Evolutionary conservation across 2,329 filamentous ascomycete species (phyloP), one percentile per base, ranked within the genome.

Genomic region (Bipolaris sorokiniana): DNA sequence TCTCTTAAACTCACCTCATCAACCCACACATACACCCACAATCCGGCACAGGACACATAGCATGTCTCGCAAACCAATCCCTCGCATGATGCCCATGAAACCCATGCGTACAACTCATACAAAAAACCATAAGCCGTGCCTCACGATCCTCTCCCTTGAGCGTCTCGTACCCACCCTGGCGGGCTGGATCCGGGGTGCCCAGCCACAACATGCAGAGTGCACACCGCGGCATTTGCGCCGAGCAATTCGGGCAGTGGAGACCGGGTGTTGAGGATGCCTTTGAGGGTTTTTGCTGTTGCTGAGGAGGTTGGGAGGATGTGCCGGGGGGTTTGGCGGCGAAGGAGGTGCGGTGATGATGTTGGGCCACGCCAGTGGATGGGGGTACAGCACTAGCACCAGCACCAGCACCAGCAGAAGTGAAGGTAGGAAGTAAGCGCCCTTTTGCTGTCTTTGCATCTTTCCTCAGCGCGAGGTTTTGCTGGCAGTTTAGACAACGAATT

Each of bases 401-500:
- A n/a, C n/a, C n/a, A n/a, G n/a, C n/a, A n/a, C n/a, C n/a, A n/a
- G n/a, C n/a, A n/a, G n/a, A n/a, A n/a, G 23, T 18, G 4, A 38
- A 36, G 6, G 51, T 37, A 15, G 44, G 58, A 5, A 73, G 64
- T 5, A 69, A 50, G 7, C 75, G 61, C 11, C 72, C 66, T 1
- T 59, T 54, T 28, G 44, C 37, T 4, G 37, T 49, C 7, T 51
- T 38, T 0, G 63, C 38, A 51, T 76, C 72, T 44, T 73, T 74
- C 16, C 71, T 64, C 33, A 75, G 58, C 0, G 83, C 82, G 22
- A 88, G 80, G 3, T 83, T 81, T 20, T 80, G 80, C 18, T 85
- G 83, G 77, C 91, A 95, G 77, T 91, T 90, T 46, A 89, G 83
- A 76, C 91, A 95, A 45, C 90, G 86, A 47, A 95, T 83, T 4